Percentiles rank a stretch among this genome's conserved stretches.
phyloP scores from a whole-genome alignment of 2,329 filamentous ascomycete genomes.

The Epichloe glyceriae region DNA sequence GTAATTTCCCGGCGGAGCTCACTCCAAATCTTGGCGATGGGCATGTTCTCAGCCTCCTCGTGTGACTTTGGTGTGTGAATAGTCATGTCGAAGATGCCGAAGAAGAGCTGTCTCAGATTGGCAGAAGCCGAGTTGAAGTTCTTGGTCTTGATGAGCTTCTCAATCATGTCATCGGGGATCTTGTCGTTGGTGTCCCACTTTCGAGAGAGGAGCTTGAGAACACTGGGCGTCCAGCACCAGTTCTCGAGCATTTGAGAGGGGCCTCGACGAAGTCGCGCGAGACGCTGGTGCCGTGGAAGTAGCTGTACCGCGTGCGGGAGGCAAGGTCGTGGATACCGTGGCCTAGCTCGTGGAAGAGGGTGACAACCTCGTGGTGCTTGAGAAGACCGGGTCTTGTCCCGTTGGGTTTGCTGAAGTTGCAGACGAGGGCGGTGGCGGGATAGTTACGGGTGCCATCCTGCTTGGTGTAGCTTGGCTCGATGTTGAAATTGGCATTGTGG shows the following conservation, averaged over 20 bases:
- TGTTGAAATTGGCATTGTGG: constrained; percentile 73
- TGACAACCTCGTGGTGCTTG: constrained; percentile 74
- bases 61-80: constrained; percentile 61
- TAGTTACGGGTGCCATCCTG: constrained; percentile 59
- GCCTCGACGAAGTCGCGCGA: constrained; percentile 60
- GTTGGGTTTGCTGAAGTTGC: constrained; percentile 75
- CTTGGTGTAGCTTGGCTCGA: constrained; percentile 58
- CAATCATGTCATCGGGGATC: constrained; percentile 63
- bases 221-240: constrained; percentile 59
- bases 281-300: constrained; percentile 55
- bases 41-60: constrained; percentile 51
- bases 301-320: constrained; percentile 47
- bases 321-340: constrained; percentile 59
- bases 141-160: constrained; percentile 63
- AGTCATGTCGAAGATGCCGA: constrained; percentile 75
- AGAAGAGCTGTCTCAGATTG: constrained; percentile 67
- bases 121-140: constrained; percentile 71
- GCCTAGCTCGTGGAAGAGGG: constrained; percentile 66
- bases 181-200: constrained; percentile 59
- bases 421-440: constrained; percentile 67
- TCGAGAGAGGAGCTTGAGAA: constrained; percentile 53
- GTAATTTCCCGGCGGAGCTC: constrained; percentile 57
- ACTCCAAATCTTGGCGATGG: constrained; percentile 59
- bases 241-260: constrained; percentile 62
- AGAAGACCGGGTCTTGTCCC: constrained; percentile 63